phyloP scores from a whole-genome alignment of 495 filamentous ascomycete species.

The Rostrohypoxylon terebratum region DNA sequence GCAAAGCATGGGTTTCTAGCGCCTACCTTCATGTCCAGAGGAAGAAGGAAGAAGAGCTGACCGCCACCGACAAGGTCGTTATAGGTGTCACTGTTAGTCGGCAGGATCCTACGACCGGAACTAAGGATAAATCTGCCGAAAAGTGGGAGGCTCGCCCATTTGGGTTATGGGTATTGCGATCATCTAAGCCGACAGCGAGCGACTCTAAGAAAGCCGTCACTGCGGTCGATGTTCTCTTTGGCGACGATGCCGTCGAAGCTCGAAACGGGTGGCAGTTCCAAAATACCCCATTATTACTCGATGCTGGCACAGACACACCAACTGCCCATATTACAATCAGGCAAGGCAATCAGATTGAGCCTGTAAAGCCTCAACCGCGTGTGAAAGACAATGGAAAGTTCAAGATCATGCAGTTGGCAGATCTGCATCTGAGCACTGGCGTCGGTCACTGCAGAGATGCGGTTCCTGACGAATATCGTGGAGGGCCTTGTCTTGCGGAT shows the following conservation, averaged over 20 bases:
- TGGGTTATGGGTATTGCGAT: conserved; percentile 89
- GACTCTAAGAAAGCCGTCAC: conserved; percentile 84
- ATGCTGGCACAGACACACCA: conserved; percentile 68
- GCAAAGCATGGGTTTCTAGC: conserved; percentile 74
- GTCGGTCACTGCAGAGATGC: conserved; percentile 85
- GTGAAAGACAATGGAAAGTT: conserved; percentile 92
- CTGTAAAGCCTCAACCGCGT: conserved; percentile 74
- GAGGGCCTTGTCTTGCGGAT: conserved; percentile 89
- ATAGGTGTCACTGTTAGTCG: conserved; percentile 85
- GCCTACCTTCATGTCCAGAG: conserved; percentile 88
- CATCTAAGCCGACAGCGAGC: conserved; percentile 77
- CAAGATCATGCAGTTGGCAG: conserved; percentile 94
- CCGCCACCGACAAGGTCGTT: conserved; percentile 78
- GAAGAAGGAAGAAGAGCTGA: conserved; percentile 90
- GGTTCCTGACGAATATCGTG: conserved; percentile 75
- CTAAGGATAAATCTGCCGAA: conserved; percentile 68
- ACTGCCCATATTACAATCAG: conserved; percentile 80
- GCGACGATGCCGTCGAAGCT: conserved; percentile 91
- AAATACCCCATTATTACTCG: conserved; percentile 75
- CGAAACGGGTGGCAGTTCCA: conserved; percentile 83
- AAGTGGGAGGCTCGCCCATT: conserved; percentile 84
- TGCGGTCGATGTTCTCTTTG: conserved; percentile 90
- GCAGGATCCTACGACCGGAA: conserved; percentile 72
- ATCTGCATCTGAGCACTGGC: conserved; percentile 92
- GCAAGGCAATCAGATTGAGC: conserved; percentile 70